Evolutionary conservation across 1,139 yeast genomes (phyloP), one percentile per base, ranked within the genome.

Genomic region (Meyerozyma athensensis): DNA sequence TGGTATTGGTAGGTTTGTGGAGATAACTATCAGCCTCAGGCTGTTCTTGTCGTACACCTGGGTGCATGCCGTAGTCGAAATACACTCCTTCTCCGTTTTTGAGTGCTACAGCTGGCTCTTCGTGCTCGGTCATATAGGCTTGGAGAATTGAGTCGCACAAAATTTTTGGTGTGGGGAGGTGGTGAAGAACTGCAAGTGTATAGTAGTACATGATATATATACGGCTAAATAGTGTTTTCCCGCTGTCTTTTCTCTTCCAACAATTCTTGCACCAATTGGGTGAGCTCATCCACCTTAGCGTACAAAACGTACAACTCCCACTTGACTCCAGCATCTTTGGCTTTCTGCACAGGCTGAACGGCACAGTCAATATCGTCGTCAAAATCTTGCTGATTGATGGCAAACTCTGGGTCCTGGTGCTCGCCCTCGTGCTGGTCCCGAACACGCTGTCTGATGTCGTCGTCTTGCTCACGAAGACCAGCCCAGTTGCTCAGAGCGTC

Each of bases 341-440:
- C 85, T 36, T 66, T 62, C 12, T 62, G 62, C 7, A 81, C 77
- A 2, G 85, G 84, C 38, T 84, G 84, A 4, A 72, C 76, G 10
- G 65, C 66, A 3, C 51, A 43, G 10, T 68, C 65, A 16, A 84
- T 72, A 31, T 68, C 69, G 10, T 51, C 43, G 20, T 60, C 67
- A 76, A 87, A 86, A 34, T 60, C 49, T 2, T 54, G 47, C 39
- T 71, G 65, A 40, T 74, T 67, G 12, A 74, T 74, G 21, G 66
- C 56, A 54, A 86, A 86, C 41, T 78, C 79, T 0, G 89, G 89
- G 56, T 86, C 95, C 32, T 73, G 77, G n/a, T 53, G 53, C 53
- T 86, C 94, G 10, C 89, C 90, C 30, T 68, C 65, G 34, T 70
- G 55, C 58, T 84, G 89, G 16, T 63, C 58, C 40, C 68, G 59